Evolutionary conservation across 176 grass and related monocot genomes (phyloP).

Genomic region (Thinopyrum elongatum): DNA sequence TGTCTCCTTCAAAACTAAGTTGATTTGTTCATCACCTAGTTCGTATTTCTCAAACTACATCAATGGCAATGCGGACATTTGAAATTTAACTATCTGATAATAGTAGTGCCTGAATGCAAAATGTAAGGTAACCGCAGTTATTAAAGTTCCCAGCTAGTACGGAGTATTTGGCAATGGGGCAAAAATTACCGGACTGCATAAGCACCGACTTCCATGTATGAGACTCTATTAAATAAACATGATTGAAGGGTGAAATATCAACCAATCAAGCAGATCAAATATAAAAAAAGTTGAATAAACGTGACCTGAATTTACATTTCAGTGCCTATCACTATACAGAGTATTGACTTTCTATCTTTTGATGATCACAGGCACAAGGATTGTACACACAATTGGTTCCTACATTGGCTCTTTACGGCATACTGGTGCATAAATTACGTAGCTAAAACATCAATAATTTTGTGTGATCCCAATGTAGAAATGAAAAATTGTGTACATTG

Average conservation of each 20-base stretch:
- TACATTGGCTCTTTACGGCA: conserved; percentile 60
- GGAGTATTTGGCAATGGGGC: neutral
- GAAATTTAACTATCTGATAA: neutral
- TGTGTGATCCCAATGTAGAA: neutral
- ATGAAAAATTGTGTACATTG: neutral
- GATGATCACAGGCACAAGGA: conserved; percentile 52
- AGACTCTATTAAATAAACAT: neutral
- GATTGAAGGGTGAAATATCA: conserved; percentile 14
- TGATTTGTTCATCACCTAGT: neutral
- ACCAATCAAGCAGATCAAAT: neutral
- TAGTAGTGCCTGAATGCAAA: neutral
- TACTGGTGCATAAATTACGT: conserved; percentile 41
- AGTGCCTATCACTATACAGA: neutral
- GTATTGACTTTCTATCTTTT: conserved; percentile 4
- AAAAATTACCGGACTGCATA: neutral
- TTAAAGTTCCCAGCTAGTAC: neutral
- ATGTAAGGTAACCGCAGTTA: neutral
- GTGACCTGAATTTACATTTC: neutral
- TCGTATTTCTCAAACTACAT: neutral
- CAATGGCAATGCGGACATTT: neutral
- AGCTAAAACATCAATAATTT: neutral
- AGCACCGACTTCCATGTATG: neutral
- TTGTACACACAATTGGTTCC: conserved; percentile 37
- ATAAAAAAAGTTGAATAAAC: neutral
- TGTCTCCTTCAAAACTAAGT: neutral